phyloP scores from a whole-genome alignment of 768 basidiomycete species.

The Serendipita indica region DNA sequence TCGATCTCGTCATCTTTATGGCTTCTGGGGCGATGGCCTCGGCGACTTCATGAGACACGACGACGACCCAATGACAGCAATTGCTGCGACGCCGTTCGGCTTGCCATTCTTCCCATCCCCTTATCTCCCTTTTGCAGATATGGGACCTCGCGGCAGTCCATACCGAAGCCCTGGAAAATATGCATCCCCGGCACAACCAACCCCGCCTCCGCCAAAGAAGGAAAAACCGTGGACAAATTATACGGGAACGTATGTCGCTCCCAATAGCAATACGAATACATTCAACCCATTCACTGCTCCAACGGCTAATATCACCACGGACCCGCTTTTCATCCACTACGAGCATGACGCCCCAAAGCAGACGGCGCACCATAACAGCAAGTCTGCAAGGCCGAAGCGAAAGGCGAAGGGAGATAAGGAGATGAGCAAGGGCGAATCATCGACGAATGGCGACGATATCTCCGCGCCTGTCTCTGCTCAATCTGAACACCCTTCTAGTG shows the following conservation, averaged over 20 bases:
- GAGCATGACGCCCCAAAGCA: constrained; percentile 8
- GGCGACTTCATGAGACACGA: no score
- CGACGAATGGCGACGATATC: neutral
- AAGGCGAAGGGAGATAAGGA: neutral
- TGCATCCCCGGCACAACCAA: neutral
- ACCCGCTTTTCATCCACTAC: constrained; percentile 7
- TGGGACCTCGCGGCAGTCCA: neutral
- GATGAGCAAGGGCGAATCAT: neutral
- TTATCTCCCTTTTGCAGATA: neutral
- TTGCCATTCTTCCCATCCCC: neutral
- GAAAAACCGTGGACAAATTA: constrained; percentile 8
- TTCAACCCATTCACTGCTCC: neutral
- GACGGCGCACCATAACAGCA: neutral
- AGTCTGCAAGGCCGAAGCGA: neutral
- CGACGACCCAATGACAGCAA: constrained; percentile 4
- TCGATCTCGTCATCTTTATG: no score
- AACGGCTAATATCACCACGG: neutral
- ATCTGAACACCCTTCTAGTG: neutral
- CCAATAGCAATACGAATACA: neutral
- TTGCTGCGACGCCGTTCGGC: neutral
- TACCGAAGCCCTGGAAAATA: neutral
- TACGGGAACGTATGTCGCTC: neutral
- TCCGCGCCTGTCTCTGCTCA: neutral
- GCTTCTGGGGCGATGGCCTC: neutral
- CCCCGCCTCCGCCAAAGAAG: neutral